A percentile compares a stretch with the other conserved stretches of the same genome.
Evolutionary conservation across 1,284 basidiomycete genomes (phyloP).

Genomic region (Boletellus deceptivus): DNA sequence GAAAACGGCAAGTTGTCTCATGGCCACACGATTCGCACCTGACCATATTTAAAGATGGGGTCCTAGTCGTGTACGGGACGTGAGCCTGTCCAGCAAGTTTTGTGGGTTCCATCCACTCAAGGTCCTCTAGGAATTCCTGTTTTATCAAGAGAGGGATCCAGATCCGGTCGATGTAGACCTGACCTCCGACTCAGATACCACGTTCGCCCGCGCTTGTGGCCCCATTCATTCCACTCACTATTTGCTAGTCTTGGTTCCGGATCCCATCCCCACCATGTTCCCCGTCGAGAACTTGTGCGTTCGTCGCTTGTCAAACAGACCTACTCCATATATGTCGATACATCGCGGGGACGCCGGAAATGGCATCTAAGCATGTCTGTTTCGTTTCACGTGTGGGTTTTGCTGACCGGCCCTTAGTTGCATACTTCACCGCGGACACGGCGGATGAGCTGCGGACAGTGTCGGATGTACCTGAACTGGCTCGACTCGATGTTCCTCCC

Average conservation of each 20-base stretch:
- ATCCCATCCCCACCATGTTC: constrained; percentile 35
- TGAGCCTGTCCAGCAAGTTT: constrained; percentile 35
- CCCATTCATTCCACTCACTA: constrained; percentile 8
- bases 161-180: constrained; percentile 44
- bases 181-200: constrained; percentile 46
- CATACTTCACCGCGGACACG: constrained; percentile 67
- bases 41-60: constrained; percentile 51
- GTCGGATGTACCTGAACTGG: constrained; percentile 55
- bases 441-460: constrained; percentile 55
- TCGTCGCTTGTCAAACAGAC: constrained; percentile 73
- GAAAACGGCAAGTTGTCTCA: constrained; percentile 49
- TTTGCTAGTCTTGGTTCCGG: constrained; percentile 34
- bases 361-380: constrained; percentile 71
- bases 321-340: constrained; percentile 71
- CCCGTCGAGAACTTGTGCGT: constrained; percentile 38
- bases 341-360: constrained; percentile 59
- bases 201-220: constrained; percentile 27
- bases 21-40: constrained; percentile 31
- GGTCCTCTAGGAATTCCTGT: constrained; percentile 63
- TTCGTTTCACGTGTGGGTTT: not conserved
- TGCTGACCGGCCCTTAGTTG: constrained; percentile 43
- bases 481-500: constrained; percentile 51
- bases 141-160: constrained; percentile 64
- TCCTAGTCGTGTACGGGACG: constrained; percentile 72
- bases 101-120: constrained; percentile 5